A percentile compares a stretch with the other conserved stretches of the same genome.
These are phyloP conservation scores for Exophiala viscosa DNA, from an alignment of 2,329 filamentous ascomycete genomes.

Conservation along the genomic window DNA sequence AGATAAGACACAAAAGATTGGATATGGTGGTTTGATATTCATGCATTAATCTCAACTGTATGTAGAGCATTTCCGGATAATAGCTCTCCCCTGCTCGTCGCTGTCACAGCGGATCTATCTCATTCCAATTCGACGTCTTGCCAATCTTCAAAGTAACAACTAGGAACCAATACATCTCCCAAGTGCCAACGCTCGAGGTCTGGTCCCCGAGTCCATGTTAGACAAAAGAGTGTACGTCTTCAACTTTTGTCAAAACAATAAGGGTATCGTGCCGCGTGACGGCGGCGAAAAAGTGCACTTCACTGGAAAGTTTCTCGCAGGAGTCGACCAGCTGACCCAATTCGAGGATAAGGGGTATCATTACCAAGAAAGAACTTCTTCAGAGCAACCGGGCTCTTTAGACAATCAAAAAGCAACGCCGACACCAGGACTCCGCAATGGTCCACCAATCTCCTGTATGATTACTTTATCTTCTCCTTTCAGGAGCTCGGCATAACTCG, in stretches of 20 bases:
- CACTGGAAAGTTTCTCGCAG: neutral
- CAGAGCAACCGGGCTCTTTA: neutral
- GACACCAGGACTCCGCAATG: slow-evolving; percentile 23
- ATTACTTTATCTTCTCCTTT: slow-evolving; percentile 9
- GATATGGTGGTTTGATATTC: too few relatives aligned
- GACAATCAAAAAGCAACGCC: slow-evolving; percentile 23
- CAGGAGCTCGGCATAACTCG: slow-evolving; percentile 14
- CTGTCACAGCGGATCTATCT: too few relatives aligned
- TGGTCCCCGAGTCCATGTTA: slow-evolving; percentile 10
- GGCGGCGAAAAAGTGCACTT: neutral
- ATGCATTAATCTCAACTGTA: too few relatives aligned
- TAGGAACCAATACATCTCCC: too few relatives aligned
- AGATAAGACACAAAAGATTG: too few relatives aligned
- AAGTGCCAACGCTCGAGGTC: slow-evolving; percentile 1
- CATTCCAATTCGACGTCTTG: too few relatives aligned
- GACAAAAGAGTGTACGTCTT: slow-evolving; percentile 9
- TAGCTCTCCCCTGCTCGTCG: too few relatives aligned
- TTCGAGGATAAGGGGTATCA: slow-evolving; percentile 10
- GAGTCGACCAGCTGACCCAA: neutral
- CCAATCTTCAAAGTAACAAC: too few relatives aligned
- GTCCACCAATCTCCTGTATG: slow-evolving; percentile 24
- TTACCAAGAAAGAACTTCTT: slow-evolving; percentile 2
- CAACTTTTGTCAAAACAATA: slow-evolving; percentile 8
- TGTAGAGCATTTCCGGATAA: too few relatives aligned
- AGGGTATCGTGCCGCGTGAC: neutral